Evolutionary conservation across 192 early-diverging fungal genomes (phyloP).

Genomic region (Coemansia guatemalensis): DNA sequence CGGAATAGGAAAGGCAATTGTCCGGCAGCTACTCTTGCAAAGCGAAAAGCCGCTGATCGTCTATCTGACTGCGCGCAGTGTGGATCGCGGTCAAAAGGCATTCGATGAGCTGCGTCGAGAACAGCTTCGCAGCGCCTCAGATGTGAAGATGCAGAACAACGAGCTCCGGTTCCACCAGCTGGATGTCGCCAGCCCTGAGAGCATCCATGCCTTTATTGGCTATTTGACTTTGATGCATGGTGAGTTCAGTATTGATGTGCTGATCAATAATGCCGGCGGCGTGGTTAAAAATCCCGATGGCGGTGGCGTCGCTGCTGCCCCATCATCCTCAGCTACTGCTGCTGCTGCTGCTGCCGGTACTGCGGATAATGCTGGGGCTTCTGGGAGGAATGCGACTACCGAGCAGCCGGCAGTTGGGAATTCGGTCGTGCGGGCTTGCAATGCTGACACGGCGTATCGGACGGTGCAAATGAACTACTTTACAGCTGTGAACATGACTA

Average conservation of each 20-base stretch:
- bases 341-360: not conserved
- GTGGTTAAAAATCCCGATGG: slow-evolving; percentile 13
- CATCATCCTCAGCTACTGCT: not conserved
- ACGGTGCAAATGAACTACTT: slow-evolving; percentile 45
- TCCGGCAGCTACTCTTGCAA: slow-evolving; percentile 37
- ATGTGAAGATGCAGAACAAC: slow-evolving; percentile 9
- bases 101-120: slow-evolving; percentile 47
- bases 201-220: slow-evolving; percentile 34
- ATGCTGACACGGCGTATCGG: slow-evolving; percentile 29
- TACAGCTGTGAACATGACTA: slow-evolving; percentile 38
- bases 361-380: not conserved
- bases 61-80: slow-evolving; percentile 46
- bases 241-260: slow-evolving; percentile 38
- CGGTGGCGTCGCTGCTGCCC: not conserved
- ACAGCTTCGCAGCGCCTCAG: slow-evolving; percentile 13
- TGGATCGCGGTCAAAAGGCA: slow-evolving; percentile 39
- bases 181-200: slow-evolving; percentile 31
- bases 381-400: not conserved
- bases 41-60: slow-evolving; percentile 34
- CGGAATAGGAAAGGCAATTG: slow-evolving; percentile 49
- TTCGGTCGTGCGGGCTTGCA: slow-evolving; percentile 27
- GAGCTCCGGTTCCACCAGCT: slow-evolving; percentile 54
- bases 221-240: slow-evolving; percentile 50
- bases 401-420: not conserved
- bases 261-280: slow-evolving; percentile 52